Base-by-base conservation (phyloP, 2,329 filamentous ascomycete genomes). In the Chaetomiaceae sp. region DNA sequence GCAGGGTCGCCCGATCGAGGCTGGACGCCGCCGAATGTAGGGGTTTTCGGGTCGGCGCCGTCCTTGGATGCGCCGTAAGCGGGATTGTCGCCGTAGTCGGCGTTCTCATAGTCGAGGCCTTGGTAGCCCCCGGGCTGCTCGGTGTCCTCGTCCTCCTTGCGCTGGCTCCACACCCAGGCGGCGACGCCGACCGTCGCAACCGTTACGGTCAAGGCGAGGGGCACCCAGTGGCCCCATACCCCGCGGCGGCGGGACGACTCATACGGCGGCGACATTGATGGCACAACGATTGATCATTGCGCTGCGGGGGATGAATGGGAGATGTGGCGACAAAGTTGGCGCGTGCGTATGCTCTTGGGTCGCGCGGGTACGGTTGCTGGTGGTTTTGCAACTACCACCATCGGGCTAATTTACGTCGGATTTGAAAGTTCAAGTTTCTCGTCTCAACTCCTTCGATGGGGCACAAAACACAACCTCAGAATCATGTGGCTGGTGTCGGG, bases 131-230 rank as follows among this genome's bases (percentile, higher is more conserved):
- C 73, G 50, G 75, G 73, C 48, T 78, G 76, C 57, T 84, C 78
- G 53, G 84, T 80, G 25, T 90, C 85, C 48, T 89, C 25, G 13
- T 59, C 60, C 60, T 88, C 85, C 65, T 79, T 82, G 64, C 89
- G 86, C 73, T 95, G 90, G 69, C 87, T 95, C 90, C 90, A 96
- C 56, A 91, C 83, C 92, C 92, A 97, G 53, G 90, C 90, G 48
- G 86, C 91, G 43, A 95, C 73, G 30, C 91, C 90, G 51, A 88
- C 85, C 20, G 91, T 90, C 56, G 92, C 92, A 62, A 95, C 83
- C 42, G 90, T 91, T 54, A 95, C 84, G 45, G 91, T 96, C 59
- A 96, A 72, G 60, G 85, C 86, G 52, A 97, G 79, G 58, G 92
- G 92, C 55, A 96, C 82, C 89, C 91, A 96, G 73, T 95, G 92